Base-by-base conservation (phyloP, 108 stramenopile species). In the Cyclotella choctawhatcheeana region DNA sequence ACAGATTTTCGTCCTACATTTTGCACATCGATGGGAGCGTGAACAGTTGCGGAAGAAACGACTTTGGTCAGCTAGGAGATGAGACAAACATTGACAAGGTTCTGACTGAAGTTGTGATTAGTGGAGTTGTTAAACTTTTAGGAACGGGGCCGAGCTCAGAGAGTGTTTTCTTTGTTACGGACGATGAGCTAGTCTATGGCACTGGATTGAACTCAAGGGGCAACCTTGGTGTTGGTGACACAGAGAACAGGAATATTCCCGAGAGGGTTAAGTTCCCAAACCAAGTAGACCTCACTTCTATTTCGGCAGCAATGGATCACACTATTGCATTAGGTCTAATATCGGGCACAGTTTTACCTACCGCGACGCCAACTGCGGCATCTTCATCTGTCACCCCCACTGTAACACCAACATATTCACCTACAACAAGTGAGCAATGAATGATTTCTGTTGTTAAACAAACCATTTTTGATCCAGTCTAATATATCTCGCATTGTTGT, bases 11-110 rank as follows among this genome's bases (percentile, higher is more conserved):
- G 43, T 66, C 64, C 1, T 74, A 33, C 30, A 82, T 73, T 69
- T 61, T 76, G 16, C 59, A 59, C 25, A 64, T 69, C 18, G 73
- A 67, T 52, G 74, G 44, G 40, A 51, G 61, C 10, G 85, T 82
- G 34, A 71, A 74, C 35, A 61, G 68, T 30, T 85, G 82, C 64
- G 79, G 85, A 6, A 74, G 64, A 30, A 68, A 82, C 29, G 70
- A 85, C 43, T 50, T 53, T 59, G 79, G 71, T 27, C 66, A 74
- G 54, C 73, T 74, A 14, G 73, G 73, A 3, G 66, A 74, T 40
- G 73, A 68, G 16, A 52, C 73, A 21, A 70, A 67, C 69, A 48
- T 5, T 24, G 33, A 25, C 69, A 27, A 13, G n/a, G n/a, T n/a
- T n/a, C n/a, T 70, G 26, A 33, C 51, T 35, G 47, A 37, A 17